Evolutionary conservation across 106 monocot species (phyloP).

Genomic region (Vanilla planifolia): DNA sequence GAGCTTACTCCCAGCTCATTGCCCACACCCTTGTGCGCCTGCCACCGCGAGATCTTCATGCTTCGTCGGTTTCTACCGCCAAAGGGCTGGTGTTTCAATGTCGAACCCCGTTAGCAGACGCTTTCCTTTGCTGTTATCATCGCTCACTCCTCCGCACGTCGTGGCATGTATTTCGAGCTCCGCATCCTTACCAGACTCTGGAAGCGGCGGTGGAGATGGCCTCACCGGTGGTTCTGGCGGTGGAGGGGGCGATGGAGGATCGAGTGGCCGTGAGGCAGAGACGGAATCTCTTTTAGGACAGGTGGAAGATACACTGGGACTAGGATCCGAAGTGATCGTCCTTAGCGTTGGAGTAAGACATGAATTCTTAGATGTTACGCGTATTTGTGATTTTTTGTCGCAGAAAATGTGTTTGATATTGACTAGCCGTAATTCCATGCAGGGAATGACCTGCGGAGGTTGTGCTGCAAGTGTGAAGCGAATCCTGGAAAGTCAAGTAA

Average conservation of each 20-base stretch:
- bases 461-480: conserved; percentile 81
- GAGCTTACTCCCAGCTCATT: background rate
- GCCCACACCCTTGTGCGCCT: background rate
- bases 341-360: conserved; percentile 48
- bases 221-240: conserved; percentile 27
- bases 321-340: conserved; percentile 40
- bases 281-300: conserved; percentile 21
- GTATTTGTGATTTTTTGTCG: too few relatives aligned
- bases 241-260: conserved; percentile 30
- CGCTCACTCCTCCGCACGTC: background rate
- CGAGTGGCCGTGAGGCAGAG: conserved; percentile 29
- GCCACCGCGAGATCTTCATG: conserved; percentile 5
- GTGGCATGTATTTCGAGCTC: conserved; percentile 1
- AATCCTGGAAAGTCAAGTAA: conserved; percentile 68
- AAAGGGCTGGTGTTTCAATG: background rate
- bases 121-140: conserved; percentile 6
- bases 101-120: conserved; percentile 10
- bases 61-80: background rate
- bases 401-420: too few relatives aligned
- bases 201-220: background rate
- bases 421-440: conserved; percentile 4
- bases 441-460: conserved; percentile 88
- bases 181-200: conserved; percentile 2
- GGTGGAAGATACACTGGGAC: conserved; percentile 22
- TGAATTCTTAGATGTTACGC: background rate